phyloP scores from a whole-genome alignment of 2,329 filamentous ascomycete species.

The Monosporascus sp. region DNA sequence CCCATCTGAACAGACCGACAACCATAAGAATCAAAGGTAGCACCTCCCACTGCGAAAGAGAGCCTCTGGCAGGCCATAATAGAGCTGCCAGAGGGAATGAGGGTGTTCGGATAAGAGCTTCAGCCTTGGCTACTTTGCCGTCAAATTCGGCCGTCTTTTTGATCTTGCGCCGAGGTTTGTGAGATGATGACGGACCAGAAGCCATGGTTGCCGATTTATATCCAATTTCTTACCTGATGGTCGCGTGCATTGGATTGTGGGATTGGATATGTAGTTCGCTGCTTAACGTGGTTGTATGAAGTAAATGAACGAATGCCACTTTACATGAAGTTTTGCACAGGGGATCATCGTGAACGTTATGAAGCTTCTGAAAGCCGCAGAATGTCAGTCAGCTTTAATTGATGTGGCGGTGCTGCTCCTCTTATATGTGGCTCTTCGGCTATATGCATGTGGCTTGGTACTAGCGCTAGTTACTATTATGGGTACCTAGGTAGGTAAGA shows the following conservation, averaged over 20 bases:
- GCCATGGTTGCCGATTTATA: slow-evolving; percentile 38
- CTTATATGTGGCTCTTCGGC: too few species aligned
- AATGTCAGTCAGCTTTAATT: too few species aligned
- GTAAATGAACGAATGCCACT: not conserved
- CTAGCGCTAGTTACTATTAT: too few species aligned
- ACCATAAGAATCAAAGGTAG: slow-evolving; percentile 84
- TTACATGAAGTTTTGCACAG: slow-evolving; percentile 4
- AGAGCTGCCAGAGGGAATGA: slow-evolving; percentile 91
- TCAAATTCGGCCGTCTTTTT: slow-evolving; percentile 44
- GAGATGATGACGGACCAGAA: slow-evolving; percentile 44
- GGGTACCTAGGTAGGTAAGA: too few species aligned
- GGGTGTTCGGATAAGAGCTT: slow-evolving; percentile 52
- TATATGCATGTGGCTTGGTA: too few species aligned
- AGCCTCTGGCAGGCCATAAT: slow-evolving; percentile 82
- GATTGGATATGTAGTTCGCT: not conserved
- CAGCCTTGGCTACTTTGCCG: slow-evolving; percentile 28
- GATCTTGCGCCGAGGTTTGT: slow-evolving; percentile 54
- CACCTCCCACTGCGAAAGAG: slow-evolving; percentile 85
- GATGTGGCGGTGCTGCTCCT: too few species aligned
- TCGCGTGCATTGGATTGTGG: slow-evolving; percentile 9
- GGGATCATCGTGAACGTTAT: not conserved
- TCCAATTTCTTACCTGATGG: not conserved
- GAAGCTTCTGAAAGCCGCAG: too few species aligned
- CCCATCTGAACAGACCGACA: slow-evolving; percentile 90
- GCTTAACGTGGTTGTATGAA: not conserved